These are phyloP conservation scores for Aegilops bicornis DNA, from an alignment of 176 grass and related monocot species.

Conservation along the genomic window DNA sequence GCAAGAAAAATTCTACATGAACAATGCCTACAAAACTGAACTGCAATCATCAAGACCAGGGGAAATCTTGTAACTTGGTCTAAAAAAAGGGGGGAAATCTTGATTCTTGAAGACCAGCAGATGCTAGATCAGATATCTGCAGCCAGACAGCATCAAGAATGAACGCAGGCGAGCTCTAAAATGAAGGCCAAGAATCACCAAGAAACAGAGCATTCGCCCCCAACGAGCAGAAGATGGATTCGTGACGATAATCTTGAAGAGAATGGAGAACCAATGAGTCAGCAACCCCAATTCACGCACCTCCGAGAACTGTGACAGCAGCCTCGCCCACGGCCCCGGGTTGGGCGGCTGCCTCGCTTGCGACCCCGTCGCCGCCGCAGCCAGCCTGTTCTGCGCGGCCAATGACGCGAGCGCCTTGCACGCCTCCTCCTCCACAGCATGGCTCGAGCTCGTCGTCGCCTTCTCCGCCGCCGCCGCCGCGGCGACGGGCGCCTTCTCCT, in stretches of 20 bases:
- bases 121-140: no score
- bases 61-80: no score
- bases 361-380: background rate
- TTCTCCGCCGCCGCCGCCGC: background rate
- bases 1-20: no score
- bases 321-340: slow-evolving; percentile 49
- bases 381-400: background rate
- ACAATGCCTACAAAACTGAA: no score
- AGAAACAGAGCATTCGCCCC: background rate
- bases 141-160: no score
- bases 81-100: no score
- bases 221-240: background rate
- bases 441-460: background rate
- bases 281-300: background rate
- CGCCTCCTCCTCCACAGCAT: background rate
- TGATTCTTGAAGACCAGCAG: no score
- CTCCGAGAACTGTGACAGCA: slow-evolving; percentile 55
- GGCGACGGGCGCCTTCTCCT: background rate
- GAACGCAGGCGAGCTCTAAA: background rate
- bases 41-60: no score
- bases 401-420: background rate
- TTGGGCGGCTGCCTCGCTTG: background rate
- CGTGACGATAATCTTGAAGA: background rate
- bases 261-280: background rate
- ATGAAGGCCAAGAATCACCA: background rate